phyloP scores from a whole-genome alignment of 1,139 yeast genomes.

The Blastobotrys proliferans region DNA sequence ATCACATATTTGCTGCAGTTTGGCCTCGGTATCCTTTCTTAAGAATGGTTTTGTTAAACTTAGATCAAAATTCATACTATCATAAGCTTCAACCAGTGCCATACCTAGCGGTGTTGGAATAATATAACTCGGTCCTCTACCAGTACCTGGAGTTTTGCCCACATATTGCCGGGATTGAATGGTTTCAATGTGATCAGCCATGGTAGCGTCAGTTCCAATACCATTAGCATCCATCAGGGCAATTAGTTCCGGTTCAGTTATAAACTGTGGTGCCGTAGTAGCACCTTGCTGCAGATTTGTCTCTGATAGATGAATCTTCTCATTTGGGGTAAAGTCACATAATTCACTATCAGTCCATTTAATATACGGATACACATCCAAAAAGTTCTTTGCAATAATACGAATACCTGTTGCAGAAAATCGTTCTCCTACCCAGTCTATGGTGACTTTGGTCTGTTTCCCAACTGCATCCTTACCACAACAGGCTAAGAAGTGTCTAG shows the following conservation, averaged over 20 bases:
- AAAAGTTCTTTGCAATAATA: conserved; percentile 68
- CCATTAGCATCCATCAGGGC: conserved; percentile 96
- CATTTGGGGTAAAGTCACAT: conserved; percentile 62
- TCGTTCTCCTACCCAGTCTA: conserved; percentile 74
- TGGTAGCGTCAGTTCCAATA: conserved; percentile 98
- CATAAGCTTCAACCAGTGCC: conserved; percentile 86
- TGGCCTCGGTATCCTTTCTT: conserved; percentile 68
- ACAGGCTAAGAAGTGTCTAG: conserved; percentile 83
- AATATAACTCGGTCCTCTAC: conserved; percentile 32
- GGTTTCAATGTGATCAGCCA: conserved; percentile 94
- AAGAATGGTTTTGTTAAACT: conserved; percentile 88
- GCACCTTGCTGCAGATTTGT: conserved; percentile 67
- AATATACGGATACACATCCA: conserved; percentile 74
- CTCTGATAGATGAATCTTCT: conserved; percentile 48
- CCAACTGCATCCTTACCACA: conserved; percentile 92
- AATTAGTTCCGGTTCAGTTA: conserved; percentile 91
- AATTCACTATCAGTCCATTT: conserved; percentile 70
- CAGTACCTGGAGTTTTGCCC: conserved; percentile 34
- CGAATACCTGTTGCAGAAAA: conserved; percentile 69
- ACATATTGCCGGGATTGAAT: conserved; percentile 66
- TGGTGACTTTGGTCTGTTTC: conserved; percentile 52
- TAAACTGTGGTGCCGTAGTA: conserved; percentile 73
- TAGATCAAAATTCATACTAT: conserved; percentile 62
- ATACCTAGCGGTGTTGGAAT: conserved; percentile 83
- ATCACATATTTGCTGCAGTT: conserved; percentile 61